phyloP scores from a whole-genome alignment of 495 filamentous ascomycete species.

The Penicillium macrosclerotiorum region DNA sequence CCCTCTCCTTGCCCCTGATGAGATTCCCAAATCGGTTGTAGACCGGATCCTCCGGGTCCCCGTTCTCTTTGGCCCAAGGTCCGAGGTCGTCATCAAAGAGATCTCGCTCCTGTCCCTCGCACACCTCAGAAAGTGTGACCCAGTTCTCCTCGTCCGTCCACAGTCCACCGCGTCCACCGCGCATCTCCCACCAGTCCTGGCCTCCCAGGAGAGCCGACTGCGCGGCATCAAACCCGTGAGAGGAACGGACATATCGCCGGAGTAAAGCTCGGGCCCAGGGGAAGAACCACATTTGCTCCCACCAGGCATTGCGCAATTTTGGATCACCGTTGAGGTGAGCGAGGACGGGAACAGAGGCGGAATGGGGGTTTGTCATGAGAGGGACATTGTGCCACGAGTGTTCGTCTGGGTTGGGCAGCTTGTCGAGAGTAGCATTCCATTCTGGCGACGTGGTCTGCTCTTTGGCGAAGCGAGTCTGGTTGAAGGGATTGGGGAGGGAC shows the following conservation, averaged over 20 bases:
- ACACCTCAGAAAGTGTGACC: constrained; percentile 55
- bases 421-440: constrained; percentile 43
- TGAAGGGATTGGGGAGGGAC: constrained; percentile 40
- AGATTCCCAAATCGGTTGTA: constrained; percentile 45
- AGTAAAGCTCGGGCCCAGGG: constrained; percentile 52
- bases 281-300: constrained; percentile 59
- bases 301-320: constrained; percentile 42
- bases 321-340: constrained; percentile 51
- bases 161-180: constrained; percentile 56
- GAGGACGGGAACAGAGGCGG: constrained; percentile 46
- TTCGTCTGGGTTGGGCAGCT: constrained; percentile 32
- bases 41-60: constrained; percentile 58
- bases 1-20: constrained; percentile 37
- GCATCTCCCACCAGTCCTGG: constrained; percentile 51
- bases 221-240: constrained; percentile 41
- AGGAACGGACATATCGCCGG: constrained; percentile 46
- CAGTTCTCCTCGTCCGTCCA: constrained; percentile 58
- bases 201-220: constrained; percentile 48
- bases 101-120: constrained; percentile 46
- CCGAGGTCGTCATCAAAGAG: constrained; percentile 49
- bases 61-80: constrained; percentile 57
- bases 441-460: constrained; percentile 34
- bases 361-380: constrained; percentile 54
- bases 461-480: constrained; percentile 31
- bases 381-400: constrained; percentile 49